Conservation (phyloP, 305 asterid genomes). For the Fraxinus latifolia region DNA sequence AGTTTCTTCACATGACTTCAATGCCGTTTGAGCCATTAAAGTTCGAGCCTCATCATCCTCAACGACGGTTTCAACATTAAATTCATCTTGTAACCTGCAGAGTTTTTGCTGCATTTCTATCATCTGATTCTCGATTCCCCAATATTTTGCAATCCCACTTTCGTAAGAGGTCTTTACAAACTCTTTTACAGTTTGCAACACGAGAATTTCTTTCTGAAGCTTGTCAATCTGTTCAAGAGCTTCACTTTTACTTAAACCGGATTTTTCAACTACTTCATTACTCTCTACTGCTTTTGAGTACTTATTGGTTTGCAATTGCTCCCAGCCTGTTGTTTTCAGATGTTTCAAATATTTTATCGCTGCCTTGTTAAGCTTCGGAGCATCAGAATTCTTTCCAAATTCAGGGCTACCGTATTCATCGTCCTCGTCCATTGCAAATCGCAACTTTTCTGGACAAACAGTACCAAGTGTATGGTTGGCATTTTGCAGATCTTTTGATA, state of each 20-base stretch:
- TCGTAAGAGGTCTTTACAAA: slow-evolving; percentile 83
- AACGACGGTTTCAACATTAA: slow-evolving; percentile 36
- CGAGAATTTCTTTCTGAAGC: slow-evolving; percentile 73
- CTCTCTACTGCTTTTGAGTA: slow-evolving; percentile 7
- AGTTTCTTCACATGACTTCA: slow-evolving; percentile 55
- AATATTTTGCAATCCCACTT: slow-evolving; percentile 54
- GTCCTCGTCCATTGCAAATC: slow-evolving; percentile 43
- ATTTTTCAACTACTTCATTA: slow-evolving; percentile 24
- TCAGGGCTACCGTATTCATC: slow-evolving; percentile 35
- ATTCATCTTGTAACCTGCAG: slow-evolving; percentile 55
- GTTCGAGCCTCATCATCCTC: slow-evolving; percentile 66
- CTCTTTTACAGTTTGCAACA: slow-evolving; percentile 73
- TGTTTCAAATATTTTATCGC: slow-evolving; percentile 40
- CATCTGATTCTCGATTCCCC: slow-evolving; percentile 59
- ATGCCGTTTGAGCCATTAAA: slow-evolving; percentile 62
- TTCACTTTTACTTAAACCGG: slow-evolving; percentile 53
- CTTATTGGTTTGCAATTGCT: slow-evolving; percentile 34
- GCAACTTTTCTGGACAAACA: slow-evolving; percentile 64
- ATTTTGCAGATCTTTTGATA: slow-evolving; percentile 60
- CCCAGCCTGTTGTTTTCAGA: slow-evolving; percentile 36
- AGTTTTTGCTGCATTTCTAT: slow-evolving; percentile 55
- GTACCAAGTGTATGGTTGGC: slow-evolving; percentile 66
- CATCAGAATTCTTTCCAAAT: slow-evolving; percentile 18
- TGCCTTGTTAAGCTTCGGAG: slow-evolving; percentile 45
- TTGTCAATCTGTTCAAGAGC: slow-evolving; percentile 64